phyloP scores from a whole-genome alignment of 2,329 filamentous ascomycete genomes.

The Verticillium nubilum region DNA sequence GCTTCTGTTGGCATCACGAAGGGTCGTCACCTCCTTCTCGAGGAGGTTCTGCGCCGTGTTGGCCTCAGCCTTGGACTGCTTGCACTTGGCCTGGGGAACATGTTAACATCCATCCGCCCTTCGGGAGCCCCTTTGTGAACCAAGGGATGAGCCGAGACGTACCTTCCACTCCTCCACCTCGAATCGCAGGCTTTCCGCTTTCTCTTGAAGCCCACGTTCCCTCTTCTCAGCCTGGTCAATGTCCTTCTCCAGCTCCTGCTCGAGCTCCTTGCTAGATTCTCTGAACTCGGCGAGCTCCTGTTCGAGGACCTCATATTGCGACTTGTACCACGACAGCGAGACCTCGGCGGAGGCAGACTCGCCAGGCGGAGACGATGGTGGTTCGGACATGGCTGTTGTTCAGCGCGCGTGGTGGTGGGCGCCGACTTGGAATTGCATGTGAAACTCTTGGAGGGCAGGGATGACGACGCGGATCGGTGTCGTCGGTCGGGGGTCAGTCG shows the following conservation, averaged over 20 bases:
- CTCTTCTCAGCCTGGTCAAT: slow-evolving; percentile 93
- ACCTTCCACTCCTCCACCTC: slow-evolving; percentile 99
- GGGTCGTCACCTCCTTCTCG: slow-evolving; percentile 91
- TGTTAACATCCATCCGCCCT: background rate
- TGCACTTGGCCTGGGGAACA: slow-evolving; percentile 75
- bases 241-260: slow-evolving; percentile 92
- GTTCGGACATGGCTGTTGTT: slow-evolving; percentile 44
- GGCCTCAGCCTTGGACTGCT: slow-evolving; percentile 85
- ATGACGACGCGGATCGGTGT: background rate
- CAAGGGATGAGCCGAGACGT: slow-evolving; percentile 21
- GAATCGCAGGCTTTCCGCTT: slow-evolving; percentile 76
- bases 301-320: slow-evolving; percentile 90
- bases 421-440: slow-evolving; percentile 1
- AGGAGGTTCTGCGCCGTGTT: slow-evolving; percentile 77
- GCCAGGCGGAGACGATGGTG: slow-evolving; percentile 57
- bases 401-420: background rate
- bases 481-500: background rate
- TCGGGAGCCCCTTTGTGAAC: background rate
- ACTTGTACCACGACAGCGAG: slow-evolving; percentile 89
- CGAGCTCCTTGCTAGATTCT: slow-evolving; percentile 86
- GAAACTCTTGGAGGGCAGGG: background rate
- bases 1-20: slow-evolving; percentile 78
- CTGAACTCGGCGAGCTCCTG: slow-evolving; percentile 90
- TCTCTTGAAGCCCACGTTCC: slow-evolving; percentile 79
- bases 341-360: slow-evolving; percentile 58